Percentiles rank a stretch among this genome's conserved stretches.
Conservation (phyloP, 148 eudicot genomes). For the Heliamphora exappendiculata region DNA sequence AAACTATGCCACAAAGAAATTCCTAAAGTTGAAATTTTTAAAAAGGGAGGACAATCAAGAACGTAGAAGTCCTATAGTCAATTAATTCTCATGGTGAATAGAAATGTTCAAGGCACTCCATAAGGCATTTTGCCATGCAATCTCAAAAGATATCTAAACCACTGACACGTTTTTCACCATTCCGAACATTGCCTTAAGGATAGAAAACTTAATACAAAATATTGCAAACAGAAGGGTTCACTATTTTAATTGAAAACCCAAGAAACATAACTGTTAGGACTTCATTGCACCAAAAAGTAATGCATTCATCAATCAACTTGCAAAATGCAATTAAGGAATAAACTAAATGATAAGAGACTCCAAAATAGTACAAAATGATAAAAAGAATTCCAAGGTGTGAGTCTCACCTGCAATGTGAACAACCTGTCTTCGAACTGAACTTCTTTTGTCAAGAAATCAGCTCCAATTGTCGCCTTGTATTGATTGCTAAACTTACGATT, state of each 20-base stretch:
- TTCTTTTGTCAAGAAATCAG: no score
- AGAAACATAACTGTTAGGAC: background rate
- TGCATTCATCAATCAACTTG: background rate
- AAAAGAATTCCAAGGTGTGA: background rate
- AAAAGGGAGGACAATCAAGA: no score
- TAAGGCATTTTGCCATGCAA: background rate
- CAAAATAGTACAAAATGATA: background rate
- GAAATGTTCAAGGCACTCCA: background rate
- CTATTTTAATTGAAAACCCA: background rate
- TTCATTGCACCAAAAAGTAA: background rate
- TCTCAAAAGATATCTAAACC: background rate
- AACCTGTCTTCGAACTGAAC: slow-evolving; percentile 68
- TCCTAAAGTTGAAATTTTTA: no score
- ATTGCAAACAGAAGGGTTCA: background rate
- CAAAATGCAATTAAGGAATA: background rate
- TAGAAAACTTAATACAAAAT: background rate
- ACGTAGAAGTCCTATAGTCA: no score
- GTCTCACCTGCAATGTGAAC: slow-evolving; percentile 68
- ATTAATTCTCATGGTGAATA: background rate
- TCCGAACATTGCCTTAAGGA: background rate
- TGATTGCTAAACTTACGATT: slow-evolving; percentile 63
- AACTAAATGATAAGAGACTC: background rate
- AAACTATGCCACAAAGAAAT: background rate
- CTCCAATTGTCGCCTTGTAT: slow-evolving; percentile 81
- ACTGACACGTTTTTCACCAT: background rate